Evolutionary conservation across 176 grass and related monocot genomes (phyloP).

Genomic region (Olyra latifolia): DNA sequence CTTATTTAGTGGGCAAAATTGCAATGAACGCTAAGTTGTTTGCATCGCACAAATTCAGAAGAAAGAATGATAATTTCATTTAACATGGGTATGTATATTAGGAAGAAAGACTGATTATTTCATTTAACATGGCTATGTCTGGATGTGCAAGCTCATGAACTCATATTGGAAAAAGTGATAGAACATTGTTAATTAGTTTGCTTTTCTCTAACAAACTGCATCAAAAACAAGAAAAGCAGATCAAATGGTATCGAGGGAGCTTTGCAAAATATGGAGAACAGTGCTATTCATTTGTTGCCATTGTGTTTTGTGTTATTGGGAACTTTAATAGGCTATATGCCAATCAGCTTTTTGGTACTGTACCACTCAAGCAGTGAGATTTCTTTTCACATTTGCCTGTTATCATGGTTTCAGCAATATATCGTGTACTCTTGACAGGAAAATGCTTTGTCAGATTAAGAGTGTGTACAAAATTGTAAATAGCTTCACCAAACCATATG

Average conservation of each 20-base stretch:
- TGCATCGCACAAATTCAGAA: background rate
- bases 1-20: background rate
- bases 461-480: background rate
- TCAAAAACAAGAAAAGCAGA: background rate
- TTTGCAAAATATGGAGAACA: background rate
- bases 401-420: slow-evolving; percentile 5
- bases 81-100: slow-evolving; percentile 3
- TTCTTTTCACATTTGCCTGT: background rate
- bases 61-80: background rate
- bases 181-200: background rate
- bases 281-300: background rate
- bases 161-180: background rate
- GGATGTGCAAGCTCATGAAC: background rate
- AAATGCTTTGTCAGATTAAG: background rate
- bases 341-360: background rate
- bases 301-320: slow-evolving; percentile 4
- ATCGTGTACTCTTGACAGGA: background rate
- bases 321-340: background rate
- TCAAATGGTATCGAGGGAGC: background rate
- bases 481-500: background rate
- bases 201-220: background rate
- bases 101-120: background rate
- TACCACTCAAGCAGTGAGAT: background rate
- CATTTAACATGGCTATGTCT: slow-evolving; percentile 2
- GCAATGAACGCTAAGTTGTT: background rate